Evolutionary conservation across 2,329 filamentous ascomycete genomes (phyloP).

Genomic region (Cercospora sp.): DNA sequence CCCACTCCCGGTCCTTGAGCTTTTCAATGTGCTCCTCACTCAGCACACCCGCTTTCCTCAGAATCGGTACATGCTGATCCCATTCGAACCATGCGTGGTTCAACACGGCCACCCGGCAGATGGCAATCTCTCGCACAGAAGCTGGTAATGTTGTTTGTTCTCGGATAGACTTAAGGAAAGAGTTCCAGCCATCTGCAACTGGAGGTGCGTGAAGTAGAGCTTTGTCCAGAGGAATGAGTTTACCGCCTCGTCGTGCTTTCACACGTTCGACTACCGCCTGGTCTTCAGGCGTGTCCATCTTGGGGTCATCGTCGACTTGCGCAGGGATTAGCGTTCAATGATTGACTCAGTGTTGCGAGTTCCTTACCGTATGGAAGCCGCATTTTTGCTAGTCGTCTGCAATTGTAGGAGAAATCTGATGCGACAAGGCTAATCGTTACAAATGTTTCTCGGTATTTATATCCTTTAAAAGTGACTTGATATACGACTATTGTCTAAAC

Average conservation of each 20-base stretch:
- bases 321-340: neutral
- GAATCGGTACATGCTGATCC: slow-evolving; percentile 70
- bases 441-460: neutral
- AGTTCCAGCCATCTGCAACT: slow-evolving; percentile 60
- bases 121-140: slow-evolving; percentile 70
- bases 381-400: slow-evolving; percentile 44
- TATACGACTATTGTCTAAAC: neutral
- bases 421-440: neutral
- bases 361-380: slow-evolving; percentile 51
- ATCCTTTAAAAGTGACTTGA: neutral
- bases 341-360: neutral
- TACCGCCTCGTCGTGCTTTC: slow-evolving; percentile 52
- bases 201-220: slow-evolving; percentile 57
- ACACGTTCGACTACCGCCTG: slow-evolving; percentile 54
- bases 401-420: neutral
- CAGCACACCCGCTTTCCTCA: slow-evolving; percentile 66
- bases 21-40: slow-evolving; percentile 49
- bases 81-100: slow-evolving; percentile 86
- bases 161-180: slow-evolving; percentile 58
- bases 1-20: slow-evolving; percentile 44
- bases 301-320: slow-evolving; percentile 49
- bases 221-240: slow-evolving; percentile 55
- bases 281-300: slow-evolving; percentile 49
- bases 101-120: slow-evolving; percentile 76
- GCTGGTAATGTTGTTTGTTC: slow-evolving; percentile 53